Base-by-base conservation (phyloP, 768 basidiomycete species). In the Boletus tomentosulus region DNA sequence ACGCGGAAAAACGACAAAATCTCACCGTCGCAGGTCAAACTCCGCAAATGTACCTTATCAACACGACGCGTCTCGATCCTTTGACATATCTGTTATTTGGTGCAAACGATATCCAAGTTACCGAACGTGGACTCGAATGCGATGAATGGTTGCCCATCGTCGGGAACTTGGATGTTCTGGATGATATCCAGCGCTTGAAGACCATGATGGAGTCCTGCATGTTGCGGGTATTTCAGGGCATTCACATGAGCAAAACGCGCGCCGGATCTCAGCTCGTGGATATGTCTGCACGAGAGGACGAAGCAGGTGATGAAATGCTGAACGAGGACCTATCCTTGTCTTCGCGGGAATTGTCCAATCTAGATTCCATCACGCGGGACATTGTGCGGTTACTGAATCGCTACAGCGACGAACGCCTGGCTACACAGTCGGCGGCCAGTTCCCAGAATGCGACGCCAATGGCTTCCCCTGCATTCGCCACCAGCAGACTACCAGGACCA, bases 1-100 rank as follows among this genome's bases (percentile, higher is more conserved):
- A 84, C 63, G 76, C 77, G 38, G 93, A 96, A 64, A 96, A 96
- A 72, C 79, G 87, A 19, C 83, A 85, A 62, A 94, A 92, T 60
- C 74, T 88, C 35, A 80, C 82, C 22, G 66, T 66, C 57, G 69
- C 65, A 12, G 74, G 74, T 10, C 70, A 76, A 25, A 66, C 63
- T 9, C 73, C 85, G 4, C 82, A 85, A 62, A 92, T 81, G 47
- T 87, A 79, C 67, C 76, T 96, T 22, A 80, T 92, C 46, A 84
- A 79, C 33, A 93, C 92, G 12, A 94, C 92, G 1, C 84, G 85
- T 43, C 73, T 98, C 25, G 92, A 96, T 65, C 89, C 89, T 9
- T 76, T 98, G 77, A 86, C 86, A 5, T 96, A 94, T 67, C 78
- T 96, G 68, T 77, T 98, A 11, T 96, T 98, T 62, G 95, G 94